These are phyloP conservation scores for Colletotrichum eremochloae DNA, from an alignment of 2,329 filamentous ascomycete species.

Conservation along the genomic window DNA sequence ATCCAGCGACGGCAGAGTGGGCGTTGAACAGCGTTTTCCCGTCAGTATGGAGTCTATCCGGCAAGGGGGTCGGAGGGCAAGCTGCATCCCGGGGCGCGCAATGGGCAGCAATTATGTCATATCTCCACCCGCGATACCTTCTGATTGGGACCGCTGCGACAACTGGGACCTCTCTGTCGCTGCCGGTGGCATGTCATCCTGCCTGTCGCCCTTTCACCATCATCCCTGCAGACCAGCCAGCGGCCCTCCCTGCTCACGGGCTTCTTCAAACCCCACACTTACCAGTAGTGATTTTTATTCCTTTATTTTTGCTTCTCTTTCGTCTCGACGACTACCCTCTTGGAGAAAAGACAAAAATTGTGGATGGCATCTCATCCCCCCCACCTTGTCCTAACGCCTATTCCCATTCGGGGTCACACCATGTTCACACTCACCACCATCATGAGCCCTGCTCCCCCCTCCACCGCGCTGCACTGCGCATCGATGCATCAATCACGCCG, in stretches of 20 bases:
- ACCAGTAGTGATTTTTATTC: not conserved
- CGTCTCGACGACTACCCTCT: not conserved
- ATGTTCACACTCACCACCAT: constrained; percentile 13
- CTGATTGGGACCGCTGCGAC: constrained; percentile 38
- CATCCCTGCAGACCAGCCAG: constrained; percentile 37
- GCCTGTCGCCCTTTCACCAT: constrained; percentile 41
- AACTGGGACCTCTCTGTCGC: constrained; percentile 2
- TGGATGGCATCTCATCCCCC: constrained; percentile 21
- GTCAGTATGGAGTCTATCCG: constrained; percentile 3
- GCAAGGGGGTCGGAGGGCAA: not conserved
- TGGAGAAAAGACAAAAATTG: constrained; percentile 5
- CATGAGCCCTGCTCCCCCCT: not conserved
- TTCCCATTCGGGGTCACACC: constrained; percentile 20
- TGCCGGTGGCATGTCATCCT: constrained; percentile 49
- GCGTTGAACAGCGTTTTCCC: constrained; percentile 7
- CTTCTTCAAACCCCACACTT: constrained; percentile 23
- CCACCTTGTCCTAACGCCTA: not conserved
- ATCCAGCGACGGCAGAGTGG: not conserved
- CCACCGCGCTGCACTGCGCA: not conserved
- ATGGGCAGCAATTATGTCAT: constrained; percentile 45
- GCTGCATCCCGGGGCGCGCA: constrained; percentile 18
- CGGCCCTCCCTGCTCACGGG: constrained; percentile 1
- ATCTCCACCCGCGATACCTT: constrained; percentile 41
- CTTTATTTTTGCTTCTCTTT: not conserved
- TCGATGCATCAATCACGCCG: constrained; percentile 5